Conservation (phyloP, 495 filamentous ascomycete genomes). For the Xylaria curta region DNA sequence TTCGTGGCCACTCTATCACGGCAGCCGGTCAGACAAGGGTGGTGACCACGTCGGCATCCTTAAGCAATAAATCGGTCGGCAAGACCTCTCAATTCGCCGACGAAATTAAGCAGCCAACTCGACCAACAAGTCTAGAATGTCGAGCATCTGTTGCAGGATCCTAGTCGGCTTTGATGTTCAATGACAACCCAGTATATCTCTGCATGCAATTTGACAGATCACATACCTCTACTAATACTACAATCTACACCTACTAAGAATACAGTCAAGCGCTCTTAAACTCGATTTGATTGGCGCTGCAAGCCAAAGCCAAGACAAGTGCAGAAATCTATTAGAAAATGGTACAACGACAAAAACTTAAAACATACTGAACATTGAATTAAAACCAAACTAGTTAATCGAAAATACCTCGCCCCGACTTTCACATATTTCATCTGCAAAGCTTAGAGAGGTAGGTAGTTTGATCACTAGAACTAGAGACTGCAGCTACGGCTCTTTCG, state of each 20-base stretch:
- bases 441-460: not conserved
- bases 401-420: not conserved
- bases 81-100: constrained; percentile 1
- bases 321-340: not conserved
- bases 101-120: constrained; percentile 10
- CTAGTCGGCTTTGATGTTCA: not conserved
- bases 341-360: not conserved
- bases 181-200: not conserved
- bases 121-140: not conserved
- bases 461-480: no score
- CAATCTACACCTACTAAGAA: not conserved
- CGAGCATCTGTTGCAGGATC: not conserved
- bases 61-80: constrained; percentile 1
- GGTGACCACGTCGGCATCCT: constrained; percentile 1
- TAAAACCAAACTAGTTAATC: not conserved
- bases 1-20: not conserved
- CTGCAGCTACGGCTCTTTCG: not conserved
- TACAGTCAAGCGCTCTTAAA: not conserved
- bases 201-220: not conserved
- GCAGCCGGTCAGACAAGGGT: not conserved
- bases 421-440: not conserved
- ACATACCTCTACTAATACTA: no score
- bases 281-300: no score
- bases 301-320: not conserved
- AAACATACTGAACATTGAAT: not conserved